These are phyloP conservation scores for Saccharum hybrid DNA, from an alignment of 202 grass and related monocot genomes.

Conservation along the genomic window DNA sequence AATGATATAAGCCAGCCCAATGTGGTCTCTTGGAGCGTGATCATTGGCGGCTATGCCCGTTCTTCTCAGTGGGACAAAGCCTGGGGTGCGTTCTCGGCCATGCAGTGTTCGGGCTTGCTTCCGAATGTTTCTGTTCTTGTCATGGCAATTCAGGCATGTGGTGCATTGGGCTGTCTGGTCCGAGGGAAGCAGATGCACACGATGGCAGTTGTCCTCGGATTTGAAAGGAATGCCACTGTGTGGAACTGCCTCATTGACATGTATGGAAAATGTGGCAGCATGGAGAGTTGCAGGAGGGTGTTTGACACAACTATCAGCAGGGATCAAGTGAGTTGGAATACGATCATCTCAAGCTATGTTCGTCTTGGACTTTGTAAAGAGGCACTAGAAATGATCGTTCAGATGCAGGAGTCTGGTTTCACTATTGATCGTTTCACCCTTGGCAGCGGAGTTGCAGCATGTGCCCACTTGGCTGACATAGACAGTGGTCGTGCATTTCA, in stretches of 20 bases:
- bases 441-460: conserved; percentile 63
- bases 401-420: conserved; percentile 58
- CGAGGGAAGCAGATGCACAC: conserved; percentile 53
- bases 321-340: conserved; percentile 66
- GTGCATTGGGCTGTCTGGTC: conserved; percentile 32
- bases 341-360: conserved; percentile 64
- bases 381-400: conserved; percentile 55
- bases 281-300: conserved; percentile 41
- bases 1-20: conserved; percentile 46
- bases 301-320: conserved; percentile 46
- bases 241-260: conserved; percentile 67
- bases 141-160: conserved; percentile 50
- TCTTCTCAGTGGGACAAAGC: conserved; percentile 48
- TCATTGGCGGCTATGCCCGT: conserved; percentile 49
- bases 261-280: conserved; percentile 54
- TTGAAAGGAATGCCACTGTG: conserved; percentile 44
- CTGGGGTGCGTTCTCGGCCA: conserved; percentile 48
- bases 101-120: conserved; percentile 39
- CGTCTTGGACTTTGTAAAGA: conserved; percentile 45
- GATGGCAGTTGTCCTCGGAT: conserved; percentile 36
- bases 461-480: conserved; percentile 62
- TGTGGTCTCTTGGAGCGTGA: conserved; percentile 58
- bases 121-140: conserved; percentile 54
- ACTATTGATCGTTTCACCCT: conserved; percentile 57
- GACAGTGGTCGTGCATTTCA: conserved; percentile 57